Evolutionary conservation across 805 yeast species (phyloP).

Genomic region (Metschnikowia henanensis): DNA sequence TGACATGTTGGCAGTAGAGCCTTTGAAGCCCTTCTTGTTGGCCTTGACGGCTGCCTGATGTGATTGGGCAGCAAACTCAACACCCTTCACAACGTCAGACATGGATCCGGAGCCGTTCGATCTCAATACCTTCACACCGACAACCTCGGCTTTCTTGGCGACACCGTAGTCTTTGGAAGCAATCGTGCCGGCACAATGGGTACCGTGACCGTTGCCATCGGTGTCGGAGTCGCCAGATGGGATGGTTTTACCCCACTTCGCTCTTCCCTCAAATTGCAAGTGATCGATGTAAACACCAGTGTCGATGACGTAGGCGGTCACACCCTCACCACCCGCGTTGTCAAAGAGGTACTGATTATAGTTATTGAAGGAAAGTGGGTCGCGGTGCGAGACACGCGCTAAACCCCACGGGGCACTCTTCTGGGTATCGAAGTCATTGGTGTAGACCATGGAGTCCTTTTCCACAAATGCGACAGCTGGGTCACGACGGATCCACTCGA

Average conservation of each 20-base stretch:
- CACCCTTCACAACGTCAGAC: conserved; percentile 43
- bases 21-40: conserved; percentile 49
- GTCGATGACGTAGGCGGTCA: conserved; percentile 77
- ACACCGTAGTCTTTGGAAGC: conserved; percentile 83
- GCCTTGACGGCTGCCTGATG: conserved; percentile 40
- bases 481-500: conserved; percentile 69
- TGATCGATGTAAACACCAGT: conserved; percentile 71
- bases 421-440: conserved; percentile 65
- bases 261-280: conserved; percentile 66
- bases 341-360: conserved; percentile 47
- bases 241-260: conserved; percentile 57
- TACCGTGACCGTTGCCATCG: conserved; percentile 87
- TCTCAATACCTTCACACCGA: conserved; percentile 44
- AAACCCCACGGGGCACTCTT: conserved; percentile 94
- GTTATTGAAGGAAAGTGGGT: conserved; percentile 62
- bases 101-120: conserved; percentile 40
- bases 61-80: conserved; percentile 46
- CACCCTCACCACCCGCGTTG: conserved; percentile 46
- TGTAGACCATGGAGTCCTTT: conserved; percentile 60
- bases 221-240: conserved; percentile 58
- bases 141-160: conserved; percentile 54
- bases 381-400: conserved; percentile 85
- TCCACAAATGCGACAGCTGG: conserved; percentile 70
- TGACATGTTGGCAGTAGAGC: conserved; percentile 63
- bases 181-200: conserved; percentile 89